Evolutionary conservation across 1,284 basidiomycete species (phyloP), one percentile per base, ranked within the genome.

Genomic region (Rhodotorula sp.): DNA sequence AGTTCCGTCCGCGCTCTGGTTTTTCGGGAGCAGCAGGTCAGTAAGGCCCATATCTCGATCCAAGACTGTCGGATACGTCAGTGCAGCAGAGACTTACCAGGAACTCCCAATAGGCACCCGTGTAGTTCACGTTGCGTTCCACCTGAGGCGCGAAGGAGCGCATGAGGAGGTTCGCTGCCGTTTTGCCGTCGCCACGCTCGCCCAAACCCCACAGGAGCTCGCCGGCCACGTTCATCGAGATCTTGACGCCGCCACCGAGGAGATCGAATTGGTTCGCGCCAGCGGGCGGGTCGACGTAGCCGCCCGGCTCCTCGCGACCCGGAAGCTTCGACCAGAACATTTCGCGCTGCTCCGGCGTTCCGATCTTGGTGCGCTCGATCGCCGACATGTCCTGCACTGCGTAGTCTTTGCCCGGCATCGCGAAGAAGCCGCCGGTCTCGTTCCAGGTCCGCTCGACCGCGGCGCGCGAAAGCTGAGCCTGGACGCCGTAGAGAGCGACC

Each of bases 401-500:
- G 21, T 48, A 62, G 43, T 58, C 48, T 29, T 18, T 34, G 31
- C 48, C 31, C 4, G 67, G 63, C 29, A 59, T 47, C 8, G 62
- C 48, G 46, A 65, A 69, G 46, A 26, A 51, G 23, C 68, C 68
- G 18, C 56, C 62, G 18, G 56, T 57, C 20, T 58, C 47, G 51
- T 69, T 64, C 62, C 63, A 69, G n/a, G 64, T 58, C 14, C 39
- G n/a, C 29, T 69, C 52, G 23, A 69, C 46, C 18, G 68, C 63
- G 10, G 18, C 8, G 12, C 56, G 57, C 21, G 68, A 59, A 5
- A 47, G 26, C 16, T 59, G 46, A 15, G 68, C 68, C 56, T 65
- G 62, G 14, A 48, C 26, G 10, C 16, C 15, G 43, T 69, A 69
- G 18, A 34, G 21, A 2, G 57, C 31, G 10, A 56, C 34, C n/a